phyloP scores from a whole-genome alignment of 169 alveolate species.

The Sarcocystis neurona region DNA sequence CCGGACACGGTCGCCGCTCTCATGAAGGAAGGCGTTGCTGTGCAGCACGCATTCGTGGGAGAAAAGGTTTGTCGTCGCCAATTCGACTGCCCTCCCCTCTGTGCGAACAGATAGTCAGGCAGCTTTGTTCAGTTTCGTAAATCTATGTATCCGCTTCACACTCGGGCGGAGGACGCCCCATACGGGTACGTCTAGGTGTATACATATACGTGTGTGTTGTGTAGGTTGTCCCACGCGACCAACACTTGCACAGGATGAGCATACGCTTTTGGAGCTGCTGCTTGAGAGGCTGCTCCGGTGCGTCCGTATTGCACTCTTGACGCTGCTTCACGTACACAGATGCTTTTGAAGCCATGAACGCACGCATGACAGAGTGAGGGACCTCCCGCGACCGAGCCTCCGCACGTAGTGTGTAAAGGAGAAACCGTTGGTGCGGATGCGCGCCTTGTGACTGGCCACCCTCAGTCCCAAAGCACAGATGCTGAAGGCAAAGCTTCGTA shows the following conservation, averaged over 20 bases:
- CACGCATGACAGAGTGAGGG: too few relatives aligned
- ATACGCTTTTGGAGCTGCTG: too few relatives aligned
- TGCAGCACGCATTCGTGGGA: slow-evolving; percentile 36
- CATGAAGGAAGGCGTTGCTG: slow-evolving; percentile 49
- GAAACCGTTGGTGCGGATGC: too few relatives aligned
- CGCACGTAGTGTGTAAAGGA: too few relatives aligned
- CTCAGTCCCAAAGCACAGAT: too few relatives aligned
- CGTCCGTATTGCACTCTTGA: too few relatives aligned
- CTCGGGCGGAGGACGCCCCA: not conserved
- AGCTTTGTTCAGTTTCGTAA: not conserved
- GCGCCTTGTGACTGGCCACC: too few relatives aligned
- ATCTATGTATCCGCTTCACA: not conserved
- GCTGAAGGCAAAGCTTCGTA: too few relatives aligned
- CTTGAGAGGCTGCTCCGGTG: too few relatives aligned
- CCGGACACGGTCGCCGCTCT: slow-evolving; percentile 11
- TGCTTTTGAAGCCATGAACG: too few relatives aligned
- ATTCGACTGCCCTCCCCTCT: not conserved
- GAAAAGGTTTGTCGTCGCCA: not conserved
- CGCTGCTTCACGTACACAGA: too few relatives aligned
- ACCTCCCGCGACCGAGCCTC: too few relatives aligned
- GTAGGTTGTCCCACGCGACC: not conserved
- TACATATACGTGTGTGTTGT: not conserved
- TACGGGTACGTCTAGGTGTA: not conserved
- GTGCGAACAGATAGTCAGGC: not conserved
- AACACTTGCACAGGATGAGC: not conserved